Percentiles rank a stretch among this genome's conserved stretches.
These are phyloP conservation scores for Grigorovia jiainica DNA, from an alignment of 805 yeast genomes.

Conservation along the genomic window DNA sequence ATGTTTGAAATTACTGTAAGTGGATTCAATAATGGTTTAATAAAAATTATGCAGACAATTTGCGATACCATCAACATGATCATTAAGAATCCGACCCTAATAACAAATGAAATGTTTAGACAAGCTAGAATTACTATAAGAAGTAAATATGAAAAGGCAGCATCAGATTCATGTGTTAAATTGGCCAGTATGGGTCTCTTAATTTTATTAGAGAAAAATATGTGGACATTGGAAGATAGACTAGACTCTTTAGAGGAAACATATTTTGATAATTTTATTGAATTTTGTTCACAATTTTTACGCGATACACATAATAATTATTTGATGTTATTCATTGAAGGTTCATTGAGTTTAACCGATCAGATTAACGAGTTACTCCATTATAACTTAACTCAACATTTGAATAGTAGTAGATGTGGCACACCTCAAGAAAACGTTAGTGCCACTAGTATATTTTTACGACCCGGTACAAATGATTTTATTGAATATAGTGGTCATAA, in stretches of 20 bases:
- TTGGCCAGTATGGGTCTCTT: conserved; percentile 42
- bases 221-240: conserved; percentile 48
- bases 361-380: conserved; percentile 19
- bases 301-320: conserved; percentile 18
- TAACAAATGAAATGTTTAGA: conserved; percentile 32
- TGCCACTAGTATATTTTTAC: conserved; percentile 33
- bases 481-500: conserved; percentile 29
- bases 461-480: conserved; percentile 29
- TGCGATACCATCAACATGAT: conserved; percentile 21
- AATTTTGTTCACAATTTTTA: conserved; percentile 25
- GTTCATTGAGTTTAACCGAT: conserved; percentile 33
- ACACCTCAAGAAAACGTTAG: not conserved
- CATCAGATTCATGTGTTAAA: conserved; percentile 36
- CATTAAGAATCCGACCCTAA: conserved; percentile 7
- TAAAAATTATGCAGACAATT: conserved; percentile 28
- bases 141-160: conserved; percentile 36
- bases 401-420: conserved; percentile 5
- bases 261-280: conserved; percentile 29
- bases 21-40: conserved; percentile 41
- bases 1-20: conserved; percentile 43
- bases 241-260: conserved; percentile 45
- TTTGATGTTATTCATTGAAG: conserved; percentile 41
- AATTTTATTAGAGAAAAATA: conserved; percentile 45
- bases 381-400: conserved; percentile 22
- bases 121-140: conserved; percentile 41